Base-by-base conservation (phyloP, 2,329 filamentous ascomycete genomes). In the Aureobasidium zeae region DNA sequence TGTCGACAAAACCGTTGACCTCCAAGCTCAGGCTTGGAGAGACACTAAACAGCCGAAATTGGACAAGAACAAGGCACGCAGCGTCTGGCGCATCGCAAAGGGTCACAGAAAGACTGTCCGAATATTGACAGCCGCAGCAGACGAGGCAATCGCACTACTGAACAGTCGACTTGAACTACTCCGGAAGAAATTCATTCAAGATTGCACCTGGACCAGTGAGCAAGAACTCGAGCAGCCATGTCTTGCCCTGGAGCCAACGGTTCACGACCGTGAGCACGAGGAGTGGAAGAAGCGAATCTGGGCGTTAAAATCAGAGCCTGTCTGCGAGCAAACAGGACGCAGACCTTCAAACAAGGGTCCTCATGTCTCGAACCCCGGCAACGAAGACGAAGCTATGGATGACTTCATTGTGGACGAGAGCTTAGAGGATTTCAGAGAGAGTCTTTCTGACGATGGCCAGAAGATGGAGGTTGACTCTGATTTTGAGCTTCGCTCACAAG, bases 71-170 rank as follows among this genome's bases (percentile, higher is more conserved):
- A 76, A 71, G 46, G 82, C 81, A 0, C 72, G 75, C 54, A 60
- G 56, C 3, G 51, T 82, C 2, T 93, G 85, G 86, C 56, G 59
- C 17, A 61, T 68, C 28, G 75, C 75, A 21, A 74, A 69, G 38
- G 66, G 63, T 8, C 57, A 60, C 30, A 62, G 63, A 1, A 50
- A 24, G 59, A 49, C 53, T 60, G 57, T 64, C 22, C 59, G 62
- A 10, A 45, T 49, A 1, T 63, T 71, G 19, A 70, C 80, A 13
- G 51, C 54, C 6, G 66, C 73, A n/a, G 10, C 4, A 5, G 62
- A 64, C 8, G 55, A 53, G 5, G 55, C 64, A 4, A 66, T 76
- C 8, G 56, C 63, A 3, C 52, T 57, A 3, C 63, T 74, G 13
- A 61, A 71, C 10, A 48, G 53, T 2, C 76, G 81, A 8, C 66